phyloP scores from a whole-genome alignment of 768 basidiomycete species.

The Multifurca ochricompacta region DNA sequence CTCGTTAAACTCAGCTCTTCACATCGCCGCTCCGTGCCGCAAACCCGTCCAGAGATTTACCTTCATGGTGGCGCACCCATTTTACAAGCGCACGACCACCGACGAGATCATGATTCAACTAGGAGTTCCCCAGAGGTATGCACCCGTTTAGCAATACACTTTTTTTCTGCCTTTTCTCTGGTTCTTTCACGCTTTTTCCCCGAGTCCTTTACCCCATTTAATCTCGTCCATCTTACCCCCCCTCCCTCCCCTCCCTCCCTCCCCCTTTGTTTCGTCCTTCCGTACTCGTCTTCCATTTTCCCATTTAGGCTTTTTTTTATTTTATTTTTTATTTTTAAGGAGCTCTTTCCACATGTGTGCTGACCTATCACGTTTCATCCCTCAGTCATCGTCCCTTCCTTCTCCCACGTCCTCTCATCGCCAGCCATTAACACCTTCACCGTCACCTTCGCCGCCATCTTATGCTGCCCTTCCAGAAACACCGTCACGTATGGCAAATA shows the following conservation, averaged over 20 bases:
- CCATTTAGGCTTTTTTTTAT: no score
- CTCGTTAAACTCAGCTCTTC: slow-evolving; percentile 28
- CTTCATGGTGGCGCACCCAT: slow-evolving; percentile 29
- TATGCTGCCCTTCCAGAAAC: slow-evolving; percentile 3
- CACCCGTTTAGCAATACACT: not conserved
- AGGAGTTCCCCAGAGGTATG: slow-evolving; percentile 20
- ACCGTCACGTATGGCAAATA: not conserved
- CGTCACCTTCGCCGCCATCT: slow-evolving; percentile 20
- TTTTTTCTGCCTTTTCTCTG: no score
- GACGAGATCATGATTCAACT: slow-evolving; percentile 20
- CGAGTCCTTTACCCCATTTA: not conserved
- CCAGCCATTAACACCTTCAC: slow-evolving; percentile 16
- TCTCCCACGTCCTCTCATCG: slow-evolving; percentile 15
- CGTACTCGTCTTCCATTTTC: no score
- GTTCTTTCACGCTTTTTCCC: not conserved
- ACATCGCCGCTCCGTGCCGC: slow-evolving; percentile 44
- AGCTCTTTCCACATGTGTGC: no score
- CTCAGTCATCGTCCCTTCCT: slow-evolving; percentile 15
- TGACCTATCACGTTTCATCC: not conserved
- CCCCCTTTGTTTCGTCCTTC: not conserved
- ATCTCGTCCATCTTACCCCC: not conserved
- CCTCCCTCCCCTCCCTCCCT: not conserved
- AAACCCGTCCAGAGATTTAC: slow-evolving; percentile 45
- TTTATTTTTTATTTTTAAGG: no score
- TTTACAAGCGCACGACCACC: slow-evolving; percentile 16